Percentiles rank a stretch among this genome's conserved stretches.
phyloP scores from a whole-genome alignment of 805 yeast genomes.

The Kodamaea hsintzibuensis region DNA sequence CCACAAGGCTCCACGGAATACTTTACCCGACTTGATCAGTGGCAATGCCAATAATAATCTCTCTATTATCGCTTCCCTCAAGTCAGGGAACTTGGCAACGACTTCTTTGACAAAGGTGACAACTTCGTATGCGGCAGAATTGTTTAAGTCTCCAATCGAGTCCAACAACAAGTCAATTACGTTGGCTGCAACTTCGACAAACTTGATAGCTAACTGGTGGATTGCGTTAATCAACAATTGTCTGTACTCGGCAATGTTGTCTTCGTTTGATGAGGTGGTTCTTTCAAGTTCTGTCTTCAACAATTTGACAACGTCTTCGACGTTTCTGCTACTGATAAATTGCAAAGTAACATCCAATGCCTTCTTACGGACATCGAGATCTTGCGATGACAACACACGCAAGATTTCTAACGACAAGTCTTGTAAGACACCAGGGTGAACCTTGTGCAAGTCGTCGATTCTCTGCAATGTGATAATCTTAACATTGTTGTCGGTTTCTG shows the following conservation, averaged over 20 bases:
- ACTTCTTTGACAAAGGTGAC: conserved; percentile 92
- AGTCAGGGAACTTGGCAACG: conserved; percentile 84
- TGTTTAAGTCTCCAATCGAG: conserved; percentile 79
- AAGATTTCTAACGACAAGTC: conserved; percentile 83
- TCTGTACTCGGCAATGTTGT: conserved; percentile 82
- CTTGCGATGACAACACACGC: conserved; percentile 83
- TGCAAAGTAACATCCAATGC: conserved; percentile 83
- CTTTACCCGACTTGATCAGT: conserved; percentile 80
- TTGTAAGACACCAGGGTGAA: conserved; percentile 79
- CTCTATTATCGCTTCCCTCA: conserved; percentile 62
- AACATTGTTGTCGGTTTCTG: conserved; percentile 93
- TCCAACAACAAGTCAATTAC: conserved; percentile 89
- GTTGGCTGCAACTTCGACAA: conserved; percentile 86
- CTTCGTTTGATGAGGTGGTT: conserved; percentile 71
- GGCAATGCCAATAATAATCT: conserved; percentile 65
- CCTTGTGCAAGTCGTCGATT: conserved; percentile 70
- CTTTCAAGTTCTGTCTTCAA: conserved; percentile 87
- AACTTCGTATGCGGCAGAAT: conserved; percentile 85
- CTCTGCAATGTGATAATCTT: conserved; percentile 90
- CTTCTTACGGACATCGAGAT: conserved; percentile 84
- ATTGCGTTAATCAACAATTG: conserved; percentile 85
- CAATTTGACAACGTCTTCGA: conserved; percentile 88
- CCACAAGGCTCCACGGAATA: conserved; percentile 93
- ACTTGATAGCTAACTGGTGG: conserved; percentile 83
- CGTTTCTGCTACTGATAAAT: conserved; percentile 82